phyloP scores from a whole-genome alignment of 192 early-diverging fungal species.

The Umbelopsis sp. region DNA sequence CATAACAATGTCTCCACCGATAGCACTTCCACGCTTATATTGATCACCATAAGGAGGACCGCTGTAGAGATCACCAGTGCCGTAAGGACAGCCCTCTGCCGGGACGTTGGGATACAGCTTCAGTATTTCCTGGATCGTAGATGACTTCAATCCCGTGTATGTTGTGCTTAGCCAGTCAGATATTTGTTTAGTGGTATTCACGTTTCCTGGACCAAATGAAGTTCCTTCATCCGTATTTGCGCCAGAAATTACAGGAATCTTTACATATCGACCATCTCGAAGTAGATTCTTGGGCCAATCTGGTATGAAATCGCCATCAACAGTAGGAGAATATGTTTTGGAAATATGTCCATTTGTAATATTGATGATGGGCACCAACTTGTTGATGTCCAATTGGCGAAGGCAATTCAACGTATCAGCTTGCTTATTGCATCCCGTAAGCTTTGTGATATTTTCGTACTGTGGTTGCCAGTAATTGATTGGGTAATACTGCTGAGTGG shows the following conservation, averaged over 20 bases:
- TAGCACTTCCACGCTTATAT: not conserved
- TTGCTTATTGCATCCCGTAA: not conserved
- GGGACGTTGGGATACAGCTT: not conserved
- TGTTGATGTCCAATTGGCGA: not conserved
- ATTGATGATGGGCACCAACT: not conserved
- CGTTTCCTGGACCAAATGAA: not conserved
- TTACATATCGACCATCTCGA: not conserved
- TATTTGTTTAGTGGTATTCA: not conserved
- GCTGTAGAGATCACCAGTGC: conserved; percentile 13
- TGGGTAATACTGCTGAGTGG: conserved; percentile 13
- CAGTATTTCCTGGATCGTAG: not conserved
- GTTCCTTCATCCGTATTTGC: conserved; percentile 18
- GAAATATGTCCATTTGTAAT: not conserved
- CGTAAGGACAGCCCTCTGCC: not conserved
- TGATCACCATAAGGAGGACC: too few species aligned
- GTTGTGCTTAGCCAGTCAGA: not conserved
- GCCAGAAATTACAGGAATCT: not conserved
- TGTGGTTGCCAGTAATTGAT: not conserved
- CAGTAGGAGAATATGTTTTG: not conserved
- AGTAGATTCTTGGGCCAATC: conserved; percentile 11
- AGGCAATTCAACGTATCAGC: not conserved
- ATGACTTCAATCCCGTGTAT: not conserved
- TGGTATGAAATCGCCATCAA: conserved; percentile 11
- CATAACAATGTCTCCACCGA: not conserved
- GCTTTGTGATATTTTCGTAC: not conserved